Percentiles rank a stretch among this genome's conserved stretches.
phyloP scores from a whole-genome alignment of 495 filamentous ascomycete genomes.

The Penicillium riverlandense region DNA sequence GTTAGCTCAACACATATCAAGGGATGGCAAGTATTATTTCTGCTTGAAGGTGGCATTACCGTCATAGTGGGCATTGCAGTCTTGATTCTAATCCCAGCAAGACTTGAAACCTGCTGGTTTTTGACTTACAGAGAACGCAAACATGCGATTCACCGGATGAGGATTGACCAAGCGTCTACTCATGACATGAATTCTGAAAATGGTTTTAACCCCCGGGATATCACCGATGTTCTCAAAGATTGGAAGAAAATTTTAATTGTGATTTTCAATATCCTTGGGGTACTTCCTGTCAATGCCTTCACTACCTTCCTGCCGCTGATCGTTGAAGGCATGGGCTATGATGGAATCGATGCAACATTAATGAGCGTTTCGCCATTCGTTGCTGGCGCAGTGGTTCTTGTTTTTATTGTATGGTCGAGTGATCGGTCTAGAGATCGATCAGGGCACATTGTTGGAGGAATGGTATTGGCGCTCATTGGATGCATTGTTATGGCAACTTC shows the following conservation, averaged over 20 bases:
- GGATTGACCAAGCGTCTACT: too few species aligned
- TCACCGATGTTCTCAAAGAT: not conserved
- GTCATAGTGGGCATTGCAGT: too few species aligned
- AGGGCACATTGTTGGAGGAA: not conserved
- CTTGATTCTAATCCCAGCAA: too few species aligned
- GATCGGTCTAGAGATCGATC: not conserved
- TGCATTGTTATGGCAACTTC: not conserved
- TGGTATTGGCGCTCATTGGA: not conserved
- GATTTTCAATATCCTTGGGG: not conserved
- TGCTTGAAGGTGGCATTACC: too few species aligned
- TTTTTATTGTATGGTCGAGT: not conserved
- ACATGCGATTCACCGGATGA: too few species aligned
- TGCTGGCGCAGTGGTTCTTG: not conserved
- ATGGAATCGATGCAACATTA: not conserved
- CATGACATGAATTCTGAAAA: too few species aligned
- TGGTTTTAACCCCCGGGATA: not conserved
- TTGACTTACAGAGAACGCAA: too few species aligned
- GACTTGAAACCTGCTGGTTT: too few species aligned
- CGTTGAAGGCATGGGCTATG: not conserved
- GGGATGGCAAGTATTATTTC: too few species aligned
- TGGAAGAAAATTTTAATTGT: constrained; percentile 1
- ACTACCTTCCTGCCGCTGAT: constrained; percentile 1
- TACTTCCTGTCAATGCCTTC: constrained; percentile 2
- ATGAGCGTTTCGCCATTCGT: not conserved
- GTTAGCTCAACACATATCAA: too few species aligned